Conservation (phyloP, 176 grass and related monocot genomes). For the Musa itinerans region DNA sequence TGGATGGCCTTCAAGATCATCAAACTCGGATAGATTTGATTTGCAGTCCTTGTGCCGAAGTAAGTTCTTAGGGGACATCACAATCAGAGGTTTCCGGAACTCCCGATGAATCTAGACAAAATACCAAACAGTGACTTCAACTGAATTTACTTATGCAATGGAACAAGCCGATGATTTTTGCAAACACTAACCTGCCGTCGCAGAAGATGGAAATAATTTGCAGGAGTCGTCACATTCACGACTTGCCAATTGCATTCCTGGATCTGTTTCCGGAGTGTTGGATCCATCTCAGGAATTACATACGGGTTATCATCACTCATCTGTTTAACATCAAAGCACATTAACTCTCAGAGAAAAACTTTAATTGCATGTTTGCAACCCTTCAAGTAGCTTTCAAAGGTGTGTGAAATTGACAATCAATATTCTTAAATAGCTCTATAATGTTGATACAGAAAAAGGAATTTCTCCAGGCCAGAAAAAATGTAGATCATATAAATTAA, state of each 20-base stretch:
- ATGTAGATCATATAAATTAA: too few relatives aligned
- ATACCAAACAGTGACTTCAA: not conserved
- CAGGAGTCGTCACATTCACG: conserved; percentile 93
- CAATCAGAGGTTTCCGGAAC: conserved; percentile 79
- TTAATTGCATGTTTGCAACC: not conserved
- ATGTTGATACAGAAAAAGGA: too few relatives aligned
- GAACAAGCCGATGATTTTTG: not conserved
- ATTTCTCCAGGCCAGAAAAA: too few relatives aligned
- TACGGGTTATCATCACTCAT: conserved; percentile 98
- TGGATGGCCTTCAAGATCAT: conserved; percentile 81
- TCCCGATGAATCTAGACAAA: conserved; percentile 65
- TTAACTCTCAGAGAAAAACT: not conserved
- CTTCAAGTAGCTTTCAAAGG: not conserved
- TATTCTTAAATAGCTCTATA: too few relatives aligned
- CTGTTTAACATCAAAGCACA: conserved; percentile 21
- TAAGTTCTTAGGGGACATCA: conserved; percentile 76
- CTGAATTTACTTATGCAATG: not conserved
- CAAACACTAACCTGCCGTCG: conserved; percentile 61
- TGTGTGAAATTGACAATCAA: too few relatives aligned
- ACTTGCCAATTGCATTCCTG: conserved; percentile 98
- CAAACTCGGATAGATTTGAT: conserved; percentile 88
- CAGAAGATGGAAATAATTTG: conserved; percentile 93
- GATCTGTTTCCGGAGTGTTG: conserved; percentile 88
- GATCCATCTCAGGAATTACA: conserved; percentile 90
- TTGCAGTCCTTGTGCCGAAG: conserved; percentile 94